A percentile compares a stretch with the other conserved stretches of the same genome.
phyloP scores from a whole-genome alignment of 768 basidiomycete genomes.

The Piloderma croceum region DNA sequence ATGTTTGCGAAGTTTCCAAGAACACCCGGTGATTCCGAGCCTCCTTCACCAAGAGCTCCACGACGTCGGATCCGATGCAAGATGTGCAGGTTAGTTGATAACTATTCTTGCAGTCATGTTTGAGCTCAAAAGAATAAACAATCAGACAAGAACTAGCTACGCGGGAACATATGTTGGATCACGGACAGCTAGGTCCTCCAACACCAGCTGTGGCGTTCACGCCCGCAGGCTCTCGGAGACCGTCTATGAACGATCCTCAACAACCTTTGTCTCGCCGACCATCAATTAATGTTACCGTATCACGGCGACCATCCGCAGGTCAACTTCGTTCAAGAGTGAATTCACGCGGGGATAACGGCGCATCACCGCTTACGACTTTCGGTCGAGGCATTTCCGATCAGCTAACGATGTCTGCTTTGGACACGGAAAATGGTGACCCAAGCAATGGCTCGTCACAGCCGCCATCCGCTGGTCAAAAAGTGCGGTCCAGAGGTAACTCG shows the following conservation, averaged over 20 bases:
- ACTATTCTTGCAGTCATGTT: neutral
- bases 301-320: constrained; percentile 18
- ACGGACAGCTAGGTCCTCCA: constrained; percentile 69
- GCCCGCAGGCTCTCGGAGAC: constrained; percentile 42
- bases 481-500: constrained; percentile 12
- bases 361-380: constrained; percentile 16
- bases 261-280: constrained; percentile 18
- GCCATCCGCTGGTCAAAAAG: constrained; percentile 9
- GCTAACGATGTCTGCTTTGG: constrained; percentile 51
- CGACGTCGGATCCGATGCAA: constrained; percentile 79
- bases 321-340: constrained; percentile 26
- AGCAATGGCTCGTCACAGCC: constrained; percentile 21
- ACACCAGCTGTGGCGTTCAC: constrained; percentile 48
- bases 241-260: constrained; percentile 21
- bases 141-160: constrained; percentile 77
- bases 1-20: constrained; percentile 76
- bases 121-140: constrained; percentile 1
- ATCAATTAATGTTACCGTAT: constrained; percentile 13
- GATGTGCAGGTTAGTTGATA: constrained; percentile 66
- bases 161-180: constrained; percentile 91
- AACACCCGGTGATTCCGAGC: constrained; percentile 55
- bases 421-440: constrained; percentile 27
- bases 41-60: constrained; percentile 52
- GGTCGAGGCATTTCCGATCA: constrained; percentile 34
- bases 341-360: constrained; percentile 19